Evolutionary conservation across 106 monocot genomes (phyloP).

Genomic region (Dioscorea dumetorum): DNA sequence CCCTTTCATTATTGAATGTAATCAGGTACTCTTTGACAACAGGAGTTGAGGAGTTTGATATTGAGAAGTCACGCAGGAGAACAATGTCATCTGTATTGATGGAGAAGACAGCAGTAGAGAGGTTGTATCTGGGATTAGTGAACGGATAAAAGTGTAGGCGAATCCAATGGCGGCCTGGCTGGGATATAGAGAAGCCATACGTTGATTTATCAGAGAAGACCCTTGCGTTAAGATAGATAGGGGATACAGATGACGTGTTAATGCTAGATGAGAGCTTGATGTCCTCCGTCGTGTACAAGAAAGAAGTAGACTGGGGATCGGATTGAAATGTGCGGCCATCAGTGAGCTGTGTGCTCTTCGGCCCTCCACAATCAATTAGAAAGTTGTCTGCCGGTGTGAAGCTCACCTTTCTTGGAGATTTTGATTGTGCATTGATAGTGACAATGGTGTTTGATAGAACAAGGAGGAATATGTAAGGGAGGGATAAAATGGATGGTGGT

Average conservation of each 20-base stretch:
- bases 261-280: conserved; percentile 24
- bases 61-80: conserved; percentile 64
- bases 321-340: conserved; percentile 64
- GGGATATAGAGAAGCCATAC: conserved; percentile 65
- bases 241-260: conserved; percentile 1
- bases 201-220: conserved; percentile 53
- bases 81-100: conserved; percentile 51
- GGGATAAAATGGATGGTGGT: conserved; percentile 2
- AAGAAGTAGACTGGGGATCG: conserved; percentile 56
- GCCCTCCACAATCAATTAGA: conserved; percentile 62
- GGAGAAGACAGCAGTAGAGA: conserved; percentile 57
- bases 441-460: background rate
- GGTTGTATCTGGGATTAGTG: conserved; percentile 37
- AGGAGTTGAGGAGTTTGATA: conserved; percentile 9
- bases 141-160: conserved; percentile 65
- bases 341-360: conserved; percentile 18
- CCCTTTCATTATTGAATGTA: conserved; percentile 18
- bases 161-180: conserved; percentile 65
- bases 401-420: background rate
- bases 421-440: background rate
- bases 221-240: conserved; percentile 41
- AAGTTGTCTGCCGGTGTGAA: conserved; percentile 62
- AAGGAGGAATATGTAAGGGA: conserved; percentile 3
- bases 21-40: conserved; percentile 72
- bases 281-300: conserved; percentile 58